These are phyloP conservation scores for Gracilariopsis chorda DNA, from an alignment of 23 red algal genomes.

Conservation along the genomic window DNA sequence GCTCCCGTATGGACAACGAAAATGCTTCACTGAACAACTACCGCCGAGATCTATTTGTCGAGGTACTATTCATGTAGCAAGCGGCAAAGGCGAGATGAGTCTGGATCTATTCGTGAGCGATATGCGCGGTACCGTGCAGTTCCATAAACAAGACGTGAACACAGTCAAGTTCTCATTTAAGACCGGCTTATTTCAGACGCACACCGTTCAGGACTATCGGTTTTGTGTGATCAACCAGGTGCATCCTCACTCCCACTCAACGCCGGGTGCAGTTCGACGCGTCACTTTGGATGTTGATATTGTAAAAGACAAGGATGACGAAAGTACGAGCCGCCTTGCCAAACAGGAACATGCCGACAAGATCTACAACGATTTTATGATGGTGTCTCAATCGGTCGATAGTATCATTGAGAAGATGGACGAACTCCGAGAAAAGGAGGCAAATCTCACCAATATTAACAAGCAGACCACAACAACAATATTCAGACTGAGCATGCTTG, in stretches of 20 bases:
- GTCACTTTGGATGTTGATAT: slow-evolving; percentile 11
- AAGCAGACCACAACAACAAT: slow-evolving; percentile 21
- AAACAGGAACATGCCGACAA: slow-evolving; percentile 56
- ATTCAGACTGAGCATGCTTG: slow-evolving; percentile 34
- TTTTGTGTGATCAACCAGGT: slow-evolving; percentile 75
- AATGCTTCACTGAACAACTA: slow-evolving; percentile 67
- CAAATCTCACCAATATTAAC: slow-evolving; percentile 25
- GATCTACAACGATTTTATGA: slow-evolving; percentile 31
- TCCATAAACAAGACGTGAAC: slow-evolving; percentile 66
- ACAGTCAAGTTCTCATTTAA: slow-evolving; percentile 64
- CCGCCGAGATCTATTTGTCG: slow-evolving; percentile 9
- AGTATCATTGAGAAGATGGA: slow-evolving; percentile 55
- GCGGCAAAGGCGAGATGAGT: slow-evolving; percentile 64
- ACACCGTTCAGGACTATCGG: slow-evolving; percentile 44
- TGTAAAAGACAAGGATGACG: not conserved
- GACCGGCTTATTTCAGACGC: not conserved
- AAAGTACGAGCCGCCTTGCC: not conserved
- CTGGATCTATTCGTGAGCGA: slow-evolving; percentile 73
- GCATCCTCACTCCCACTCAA: not conserved
- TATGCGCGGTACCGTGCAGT: slow-evolving; percentile 34
- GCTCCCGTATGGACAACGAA: slow-evolving; percentile 57
- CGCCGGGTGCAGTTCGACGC: slow-evolving; percentile 16
- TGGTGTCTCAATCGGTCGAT: slow-evolving; percentile 23
- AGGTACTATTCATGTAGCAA: slow-evolving; percentile 59
- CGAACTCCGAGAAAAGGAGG: slow-evolving; percentile 37